phyloP scores from a whole-genome alignment of 768 basidiomycete species.

The Rhizopogon roseolus region DNA sequence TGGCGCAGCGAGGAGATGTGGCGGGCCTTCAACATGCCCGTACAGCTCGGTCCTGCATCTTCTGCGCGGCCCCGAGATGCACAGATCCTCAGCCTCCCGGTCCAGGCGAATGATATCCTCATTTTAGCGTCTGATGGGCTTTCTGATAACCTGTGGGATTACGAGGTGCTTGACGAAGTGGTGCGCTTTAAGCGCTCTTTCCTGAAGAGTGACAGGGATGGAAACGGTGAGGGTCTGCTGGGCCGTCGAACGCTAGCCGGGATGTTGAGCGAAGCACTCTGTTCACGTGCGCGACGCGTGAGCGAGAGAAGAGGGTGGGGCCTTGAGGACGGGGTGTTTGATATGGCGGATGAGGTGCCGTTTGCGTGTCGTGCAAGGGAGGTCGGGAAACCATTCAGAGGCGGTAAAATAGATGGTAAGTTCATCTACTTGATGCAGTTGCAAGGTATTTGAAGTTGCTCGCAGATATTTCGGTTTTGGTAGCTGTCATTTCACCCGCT shows the following conservation, averaged over 20 bases:
- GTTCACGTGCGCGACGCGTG: conserved; percentile 69
- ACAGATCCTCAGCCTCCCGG: conserved; percentile 64
- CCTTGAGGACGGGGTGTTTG: conserved; percentile 19
- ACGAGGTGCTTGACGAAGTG: conserved; percentile 82
- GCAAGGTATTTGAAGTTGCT: not conserved
- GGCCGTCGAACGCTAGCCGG: conserved; percentile 54
- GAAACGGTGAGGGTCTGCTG: conserved; percentile 24
- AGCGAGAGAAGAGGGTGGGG: conserved; percentile 42
- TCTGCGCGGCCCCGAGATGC: conserved; percentile 64
- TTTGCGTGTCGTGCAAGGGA: conserved; percentile 80
- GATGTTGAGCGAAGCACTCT: conserved; percentile 76
- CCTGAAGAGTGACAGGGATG: conserved; percentile 15
- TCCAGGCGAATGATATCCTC: conserved; percentile 67
- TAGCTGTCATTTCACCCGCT: conserved; percentile 57
- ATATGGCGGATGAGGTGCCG: conserved; percentile 56
- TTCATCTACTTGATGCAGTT: not conserved
- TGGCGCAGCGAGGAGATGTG: conserved; percentile 95
- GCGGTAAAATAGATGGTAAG: conserved; percentile 85
- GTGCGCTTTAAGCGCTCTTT: conserved; percentile 46
- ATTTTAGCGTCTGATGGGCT: conserved; percentile 81
- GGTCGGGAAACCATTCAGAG: conserved; percentile 64
- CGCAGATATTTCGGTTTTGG: conserved; percentile 61
- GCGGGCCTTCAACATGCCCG: conserved; percentile 73
- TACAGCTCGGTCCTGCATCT: conserved; percentile 58
- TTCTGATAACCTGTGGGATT: conserved; percentile 86